Conservation (phyloP, 768 basidiomycete genomes). For the Crassisporium funariophilum region DNA sequence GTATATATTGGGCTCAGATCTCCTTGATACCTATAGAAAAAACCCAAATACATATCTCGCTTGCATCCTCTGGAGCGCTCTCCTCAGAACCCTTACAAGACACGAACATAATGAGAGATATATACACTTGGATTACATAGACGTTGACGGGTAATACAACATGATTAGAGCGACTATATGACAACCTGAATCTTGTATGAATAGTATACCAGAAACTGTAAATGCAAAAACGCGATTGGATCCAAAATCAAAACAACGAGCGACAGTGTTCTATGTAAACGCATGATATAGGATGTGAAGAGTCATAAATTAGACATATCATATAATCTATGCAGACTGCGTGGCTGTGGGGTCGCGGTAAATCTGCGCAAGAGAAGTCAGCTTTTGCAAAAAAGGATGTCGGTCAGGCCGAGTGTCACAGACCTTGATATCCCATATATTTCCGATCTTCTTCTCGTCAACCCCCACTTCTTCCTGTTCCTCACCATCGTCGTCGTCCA, state of each 20-base stretch:
- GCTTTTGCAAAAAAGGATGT: background rate
- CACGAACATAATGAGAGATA: too few relatives aligned
- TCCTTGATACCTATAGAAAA: conserved; percentile 7
- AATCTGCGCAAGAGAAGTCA: conserved; percentile 34
- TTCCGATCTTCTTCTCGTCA: conserved; percentile 53
- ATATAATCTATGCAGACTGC: conserved; percentile 28
- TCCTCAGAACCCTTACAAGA: too few relatives aligned
- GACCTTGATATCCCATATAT: conserved; percentile 80
- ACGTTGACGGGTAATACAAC: conserved; percentile 19
- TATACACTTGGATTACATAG: background rate
- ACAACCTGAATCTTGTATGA: too few relatives aligned
- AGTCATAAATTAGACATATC: conserved; percentile 3
- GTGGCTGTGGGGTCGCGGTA: conserved; percentile 49
- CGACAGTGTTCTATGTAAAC: too few relatives aligned
- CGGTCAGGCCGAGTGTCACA: conserved; percentile 11
- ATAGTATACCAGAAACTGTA: background rate
- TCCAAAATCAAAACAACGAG: conserved; percentile 14
- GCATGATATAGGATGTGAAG: too few relatives aligned
- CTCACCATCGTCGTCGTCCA: conserved; percentile 35
- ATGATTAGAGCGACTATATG: conserved; percentile 8
- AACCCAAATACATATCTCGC: background rate
- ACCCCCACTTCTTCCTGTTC: conserved; percentile 15
- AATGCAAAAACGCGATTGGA: background rate
- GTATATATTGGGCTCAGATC: background rate
- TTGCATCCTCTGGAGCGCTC: background rate